Base-by-base conservation (phyloP, 352 stramenopile species). In the Thraustochytrium striatum region DNA sequence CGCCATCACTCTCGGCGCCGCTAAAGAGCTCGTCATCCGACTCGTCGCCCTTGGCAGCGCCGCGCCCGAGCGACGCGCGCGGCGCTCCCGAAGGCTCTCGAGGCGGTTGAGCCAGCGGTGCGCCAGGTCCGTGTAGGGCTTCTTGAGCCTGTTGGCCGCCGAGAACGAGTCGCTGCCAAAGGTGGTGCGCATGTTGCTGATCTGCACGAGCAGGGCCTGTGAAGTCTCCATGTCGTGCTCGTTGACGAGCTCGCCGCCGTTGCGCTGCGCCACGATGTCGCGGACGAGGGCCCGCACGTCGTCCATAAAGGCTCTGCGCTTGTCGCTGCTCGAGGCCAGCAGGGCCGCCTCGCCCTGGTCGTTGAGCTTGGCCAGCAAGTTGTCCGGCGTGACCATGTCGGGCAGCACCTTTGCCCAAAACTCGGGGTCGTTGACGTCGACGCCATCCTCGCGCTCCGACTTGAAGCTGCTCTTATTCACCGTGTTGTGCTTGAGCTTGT, bases 361-460 rank as follows among this genome's bases (percentile, higher is more conserved):
- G 57, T 84, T 69, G 0, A 85, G 53, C 33, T 78, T 78, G 13
- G 69, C 57, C 55, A 58, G 61, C 52, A 85, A 43, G 57, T 55
- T 85, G 30, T 79, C 75, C 13, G 82, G 50, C 28, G 68, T 84
- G 28, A 57, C 43, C 25, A 72, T 79, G 39, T 83, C 72, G n/a
- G 82, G 62, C 11, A 97, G 72, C 47, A 97, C 92, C 61, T 96
- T 96, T 53, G 95, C 90, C 94, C 94, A 98, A 68, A 98, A 98
- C 43, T 98, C 94, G 0, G 93, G 93, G 78, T 98, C 94, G 82
- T 98, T 93, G 7, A 98, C 91, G 53, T 94, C 92, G 33, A 98
- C 91, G 43, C 87, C 88, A 9, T 89, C 92, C 13, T 95, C 92
- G 3, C 91, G 91, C 82, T 95, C 91, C 0, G 92, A 91, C 43